phyloP scores from a whole-genome alignment of 495 filamentous ascomycete species.

The Lichina pygmaea region DNA sequence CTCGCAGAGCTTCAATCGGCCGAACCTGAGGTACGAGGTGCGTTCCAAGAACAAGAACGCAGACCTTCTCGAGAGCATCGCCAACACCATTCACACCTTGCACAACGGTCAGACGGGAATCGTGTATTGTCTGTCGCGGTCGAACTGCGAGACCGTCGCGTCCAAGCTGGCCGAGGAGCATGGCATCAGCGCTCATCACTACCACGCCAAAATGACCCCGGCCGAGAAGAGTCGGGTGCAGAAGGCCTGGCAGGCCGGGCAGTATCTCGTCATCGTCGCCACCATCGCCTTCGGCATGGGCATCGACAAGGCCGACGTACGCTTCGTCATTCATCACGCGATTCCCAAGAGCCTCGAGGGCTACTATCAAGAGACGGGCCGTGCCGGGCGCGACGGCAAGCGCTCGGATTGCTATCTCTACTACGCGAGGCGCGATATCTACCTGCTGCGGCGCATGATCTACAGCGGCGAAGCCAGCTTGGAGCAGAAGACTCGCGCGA shows the following conservation, averaged over 20 bases:
- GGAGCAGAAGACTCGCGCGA: constrained; percentile 60
- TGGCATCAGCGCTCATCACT: constrained; percentile 50
- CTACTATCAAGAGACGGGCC: constrained; percentile 92
- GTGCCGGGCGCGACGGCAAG: constrained; percentile 76
- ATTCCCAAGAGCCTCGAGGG: constrained; percentile 92
- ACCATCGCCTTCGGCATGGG: constrained; percentile 99
- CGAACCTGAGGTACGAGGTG: constrained; percentile 76
- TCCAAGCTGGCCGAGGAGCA: constrained; percentile 28
- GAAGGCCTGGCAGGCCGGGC: constrained; percentile 52
- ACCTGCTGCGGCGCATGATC: constrained; percentile 42
- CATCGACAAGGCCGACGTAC: constrained; percentile 88
- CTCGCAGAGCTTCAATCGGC: constrained; percentile 78
- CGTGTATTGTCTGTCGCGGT: constrained; percentile 74
- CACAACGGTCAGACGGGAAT: constrained; percentile 63
- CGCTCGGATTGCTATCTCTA: constrained; percentile 73
- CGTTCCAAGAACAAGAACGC: constrained; percentile 26
- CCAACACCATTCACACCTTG: constrained; percentile 32
- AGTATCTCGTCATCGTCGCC: constrained; percentile 76
- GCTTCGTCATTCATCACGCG: constrained; percentile 79
- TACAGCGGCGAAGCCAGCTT: constrained; percentile 40
- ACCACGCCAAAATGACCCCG: constrained; percentile 53
- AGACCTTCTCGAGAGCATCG: constrained; percentile 36
- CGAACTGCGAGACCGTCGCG: constrained; percentile 57
- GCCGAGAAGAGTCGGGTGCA: constrained; percentile 40
- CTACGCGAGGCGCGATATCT: constrained; percentile 52